These are phyloP conservation scores for Yamadazyma mexicana DNA, from an alignment of 1,139 yeast species.

Conservation along the genomic window DNA sequence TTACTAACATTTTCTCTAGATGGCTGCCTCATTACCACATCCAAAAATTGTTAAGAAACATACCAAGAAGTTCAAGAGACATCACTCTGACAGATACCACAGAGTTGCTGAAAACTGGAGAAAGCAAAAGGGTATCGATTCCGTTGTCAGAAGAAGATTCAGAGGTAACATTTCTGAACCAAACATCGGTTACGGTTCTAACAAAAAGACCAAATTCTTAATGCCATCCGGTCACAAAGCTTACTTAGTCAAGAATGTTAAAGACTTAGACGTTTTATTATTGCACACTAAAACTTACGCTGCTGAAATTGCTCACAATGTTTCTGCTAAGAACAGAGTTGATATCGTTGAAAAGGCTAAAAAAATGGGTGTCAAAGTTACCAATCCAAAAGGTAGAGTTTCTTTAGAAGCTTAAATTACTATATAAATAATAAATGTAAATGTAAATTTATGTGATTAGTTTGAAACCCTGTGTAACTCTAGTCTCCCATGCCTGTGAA, in stretches of 20 bases:
- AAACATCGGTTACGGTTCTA: slow-evolving; percentile 99
- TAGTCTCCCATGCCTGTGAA: no score
- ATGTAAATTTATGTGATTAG: slow-evolving; percentile 12
- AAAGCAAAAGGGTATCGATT: slow-evolving; percentile 99
- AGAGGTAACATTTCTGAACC: slow-evolving; percentile 99
- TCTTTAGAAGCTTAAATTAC: slow-evolving; percentile 88
- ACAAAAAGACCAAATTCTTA: slow-evolving; percentile 97
- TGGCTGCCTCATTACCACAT: slow-evolving; percentile 98
- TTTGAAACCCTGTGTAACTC: no score
- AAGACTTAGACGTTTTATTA: slow-evolving; percentile 93
- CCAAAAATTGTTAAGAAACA: slow-evolving; percentile 99
- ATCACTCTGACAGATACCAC: slow-evolving; percentile 99
- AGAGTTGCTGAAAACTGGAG: slow-evolving; percentile 99
- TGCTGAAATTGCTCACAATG: slow-evolving; percentile 99
- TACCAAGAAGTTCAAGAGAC: slow-evolving; percentile 99
- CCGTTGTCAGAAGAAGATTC: slow-evolving; percentile 99
- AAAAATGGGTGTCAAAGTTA: slow-evolving; percentile 97
- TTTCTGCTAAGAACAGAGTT: slow-evolving; percentile 98
- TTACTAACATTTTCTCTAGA: slow-evolving; percentile 16
- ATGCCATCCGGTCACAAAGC: slow-evolving; percentile 98
- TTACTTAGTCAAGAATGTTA: slow-evolving; percentile 87
- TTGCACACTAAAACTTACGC: slow-evolving; percentile 98
- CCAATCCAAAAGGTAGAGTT: slow-evolving; percentile 99
- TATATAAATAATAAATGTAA: slow-evolving; percentile 13
- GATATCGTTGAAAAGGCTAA: slow-evolving; percentile 95